Evolutionary conservation across 176 grass and related monocot genomes (phyloP).

Genomic region (Eragrostis curvula): DNA sequence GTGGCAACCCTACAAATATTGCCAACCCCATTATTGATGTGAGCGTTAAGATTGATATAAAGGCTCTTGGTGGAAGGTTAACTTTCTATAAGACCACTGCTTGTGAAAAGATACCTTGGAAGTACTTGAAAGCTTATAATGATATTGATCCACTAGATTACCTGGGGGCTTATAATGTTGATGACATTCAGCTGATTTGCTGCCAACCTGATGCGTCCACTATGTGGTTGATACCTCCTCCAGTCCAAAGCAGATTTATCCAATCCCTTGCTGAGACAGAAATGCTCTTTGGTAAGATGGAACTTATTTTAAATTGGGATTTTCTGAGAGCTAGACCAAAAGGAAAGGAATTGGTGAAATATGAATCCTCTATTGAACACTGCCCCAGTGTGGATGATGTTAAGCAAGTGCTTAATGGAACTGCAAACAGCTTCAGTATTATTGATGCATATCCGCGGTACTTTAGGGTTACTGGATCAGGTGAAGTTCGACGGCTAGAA

Average conservation of each 20-base stretch:
- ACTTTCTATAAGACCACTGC: conserved; percentile 78
- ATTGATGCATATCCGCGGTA: conserved; percentile 88
- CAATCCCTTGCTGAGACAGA: conserved; percentile 66
- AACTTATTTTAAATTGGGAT: conserved; percentile 84
- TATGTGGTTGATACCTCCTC: conserved; percentile 86
- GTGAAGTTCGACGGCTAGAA: conserved; percentile 89
- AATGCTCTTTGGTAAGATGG: conserved; percentile 59
- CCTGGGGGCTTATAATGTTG: conserved; percentile 77
- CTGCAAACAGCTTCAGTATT: conserved; percentile 67
- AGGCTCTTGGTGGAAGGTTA: conserved; percentile 81
- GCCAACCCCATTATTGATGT: conserved; percentile 96
- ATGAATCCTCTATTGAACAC: conserved; percentile 65
- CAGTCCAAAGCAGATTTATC: conserved; percentile 73
- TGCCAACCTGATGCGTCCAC: conserved; percentile 93
- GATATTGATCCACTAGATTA: conserved; percentile 76
- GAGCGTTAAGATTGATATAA: conserved; percentile 95
- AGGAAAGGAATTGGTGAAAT: conserved; percentile 92
- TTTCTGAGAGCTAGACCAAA: conserved; percentile 96
- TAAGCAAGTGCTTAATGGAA: conserved; percentile 80
- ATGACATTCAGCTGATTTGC: conserved; percentile 97
- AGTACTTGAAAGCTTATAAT: conserved; percentile 55
- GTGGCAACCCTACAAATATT: conserved; percentile 98
- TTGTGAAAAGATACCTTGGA: conserved; percentile 89
- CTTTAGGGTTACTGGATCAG: conserved; percentile 92
- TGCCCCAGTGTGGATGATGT: conserved; percentile 69